A percentile compares a stretch with the other conserved stretches of the same genome.
Evolutionary conservation across 257 asterid species (phyloP).

Genomic region (Plantago major): DNA sequence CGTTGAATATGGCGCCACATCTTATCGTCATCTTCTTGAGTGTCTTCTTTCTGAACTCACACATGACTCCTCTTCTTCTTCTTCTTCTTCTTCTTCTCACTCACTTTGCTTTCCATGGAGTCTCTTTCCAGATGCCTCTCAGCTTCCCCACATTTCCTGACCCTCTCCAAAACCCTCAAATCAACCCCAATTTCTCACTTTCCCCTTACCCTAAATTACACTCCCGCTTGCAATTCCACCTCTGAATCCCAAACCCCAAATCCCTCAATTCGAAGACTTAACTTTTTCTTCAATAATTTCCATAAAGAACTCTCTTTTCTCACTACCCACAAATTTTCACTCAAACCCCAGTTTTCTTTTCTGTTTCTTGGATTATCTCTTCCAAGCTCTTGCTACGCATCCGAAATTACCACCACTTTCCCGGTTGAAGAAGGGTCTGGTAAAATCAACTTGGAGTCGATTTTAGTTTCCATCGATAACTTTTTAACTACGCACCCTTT

Average conservation of each 20-base stretch:
- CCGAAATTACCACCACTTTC: constrained; percentile 36
- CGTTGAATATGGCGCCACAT: constrained; percentile 47
- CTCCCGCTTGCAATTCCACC: constrained; percentile 21
- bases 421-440: constrained; percentile 42
- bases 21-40: constrained; percentile 26
- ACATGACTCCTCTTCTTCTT: neutral
- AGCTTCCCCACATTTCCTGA: constrained; percentile 37
- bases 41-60: neutral
- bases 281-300: constrained; percentile 5
- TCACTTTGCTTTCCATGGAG: constrained; percentile 44
- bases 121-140: constrained; percentile 57
- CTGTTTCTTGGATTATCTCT: constrained; percentile 36
- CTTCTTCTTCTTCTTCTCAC: constrained; percentile 8
- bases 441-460: constrained; percentile 66
- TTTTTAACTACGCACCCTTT: constrained; percentile 74
- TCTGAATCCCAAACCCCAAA: constrained; percentile 22
- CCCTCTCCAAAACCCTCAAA: constrained; percentile 35
- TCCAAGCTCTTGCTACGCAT: constrained; percentile 62
- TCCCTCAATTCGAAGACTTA: constrained; percentile 18
- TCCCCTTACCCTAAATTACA: no score
- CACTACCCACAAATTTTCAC: constrained; percentile 20
- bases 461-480: constrained; percentile 66
- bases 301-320: constrained; percentile 11
- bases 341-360: constrained; percentile 31
- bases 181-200: constrained; percentile 25